phyloP scores from a whole-genome alignment of 345 rosid species.

The Rhodamnia argentea region DNA sequence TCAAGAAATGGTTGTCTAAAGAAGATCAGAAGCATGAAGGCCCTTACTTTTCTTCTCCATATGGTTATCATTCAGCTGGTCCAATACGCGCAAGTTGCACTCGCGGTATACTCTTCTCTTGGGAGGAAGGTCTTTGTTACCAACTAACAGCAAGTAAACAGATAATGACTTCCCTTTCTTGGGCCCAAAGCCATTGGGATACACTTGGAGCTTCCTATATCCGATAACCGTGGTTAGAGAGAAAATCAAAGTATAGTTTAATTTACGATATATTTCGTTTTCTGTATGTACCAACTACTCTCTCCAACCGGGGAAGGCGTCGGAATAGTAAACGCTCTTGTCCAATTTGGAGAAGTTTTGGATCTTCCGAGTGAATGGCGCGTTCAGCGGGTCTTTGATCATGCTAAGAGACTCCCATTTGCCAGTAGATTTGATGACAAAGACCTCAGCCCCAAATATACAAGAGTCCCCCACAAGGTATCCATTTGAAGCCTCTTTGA shows the following conservation, averaged over 20 bases:
- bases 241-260: not conserved
- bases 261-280: not conserved
- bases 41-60: not conserved
- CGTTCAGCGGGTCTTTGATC: not conserved
- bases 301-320: no score
- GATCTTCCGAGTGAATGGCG: not conserved
- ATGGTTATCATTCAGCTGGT: not conserved
- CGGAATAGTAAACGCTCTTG: no score
- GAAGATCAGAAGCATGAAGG: not conserved
- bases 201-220: not conserved
- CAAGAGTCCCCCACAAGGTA: not conserved
- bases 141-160: not conserved
- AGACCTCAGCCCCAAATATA: constrained; percentile 6
- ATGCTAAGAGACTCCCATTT: not conserved
- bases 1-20: not conserved
- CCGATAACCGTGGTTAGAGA: not conserved
- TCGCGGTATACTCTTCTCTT: not conserved
- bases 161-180: not conserved
- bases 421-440: not conserved
- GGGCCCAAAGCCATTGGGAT: not conserved
- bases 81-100: not conserved
- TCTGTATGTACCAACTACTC: not conserved
- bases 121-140: not conserved
- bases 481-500: not conserved
- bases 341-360: not conserved